A percentile compares a stretch with the other conserved stretches of the same genome.
Evolutionary conservation across 768 basidiomycete genomes (phyloP).

Genomic region (Holtermannia corniformis): DNA sequence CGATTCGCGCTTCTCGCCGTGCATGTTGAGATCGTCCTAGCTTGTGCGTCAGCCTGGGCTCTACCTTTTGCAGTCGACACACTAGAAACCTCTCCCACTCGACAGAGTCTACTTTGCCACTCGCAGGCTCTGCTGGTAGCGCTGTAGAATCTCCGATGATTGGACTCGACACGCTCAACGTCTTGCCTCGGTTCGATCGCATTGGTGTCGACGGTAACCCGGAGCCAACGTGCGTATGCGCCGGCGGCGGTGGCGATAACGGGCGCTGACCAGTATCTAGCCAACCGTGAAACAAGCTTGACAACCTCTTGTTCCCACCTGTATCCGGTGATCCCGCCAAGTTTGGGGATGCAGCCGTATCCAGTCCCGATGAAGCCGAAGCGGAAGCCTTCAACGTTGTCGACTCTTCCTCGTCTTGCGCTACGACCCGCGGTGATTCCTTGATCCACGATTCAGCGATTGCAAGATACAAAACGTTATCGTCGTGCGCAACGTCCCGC

Average conservation of each 20-base stretch:
- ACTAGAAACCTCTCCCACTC: slow-evolving; percentile 15
- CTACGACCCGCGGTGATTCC: neutral
- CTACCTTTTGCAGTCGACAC: neutral
- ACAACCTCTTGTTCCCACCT: slow-evolving; percentile 3
- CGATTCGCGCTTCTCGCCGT: slow-evolving; percentile 55
- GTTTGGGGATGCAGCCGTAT: neutral
- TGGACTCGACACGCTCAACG: slow-evolving; percentile 2
- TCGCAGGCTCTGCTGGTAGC: no score
- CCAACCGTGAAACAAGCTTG: slow-evolving; percentile 18
- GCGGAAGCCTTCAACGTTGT: slow-evolving; percentile 13
- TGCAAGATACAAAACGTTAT: neutral
- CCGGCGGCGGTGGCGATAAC: slow-evolving; percentile 16
- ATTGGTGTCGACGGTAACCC: neutral
- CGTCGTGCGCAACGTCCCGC: neutral
- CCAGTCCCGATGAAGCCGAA: neutral
- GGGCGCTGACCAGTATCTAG: slow-evolving; percentile 14
- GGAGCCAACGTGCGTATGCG: neutral
- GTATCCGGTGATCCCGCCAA: neutral
- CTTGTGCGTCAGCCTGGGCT: neutral
- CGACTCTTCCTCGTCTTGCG: neutral
- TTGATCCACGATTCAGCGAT: neutral
- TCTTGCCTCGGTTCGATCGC: neutral
- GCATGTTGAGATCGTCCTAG: slow-evolving; percentile 64
- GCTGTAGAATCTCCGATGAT: no score
- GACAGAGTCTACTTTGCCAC: no score